phyloP scores from a whole-genome alignment of 768 basidiomycete species.

The Boletus subparvulus region DNA sequence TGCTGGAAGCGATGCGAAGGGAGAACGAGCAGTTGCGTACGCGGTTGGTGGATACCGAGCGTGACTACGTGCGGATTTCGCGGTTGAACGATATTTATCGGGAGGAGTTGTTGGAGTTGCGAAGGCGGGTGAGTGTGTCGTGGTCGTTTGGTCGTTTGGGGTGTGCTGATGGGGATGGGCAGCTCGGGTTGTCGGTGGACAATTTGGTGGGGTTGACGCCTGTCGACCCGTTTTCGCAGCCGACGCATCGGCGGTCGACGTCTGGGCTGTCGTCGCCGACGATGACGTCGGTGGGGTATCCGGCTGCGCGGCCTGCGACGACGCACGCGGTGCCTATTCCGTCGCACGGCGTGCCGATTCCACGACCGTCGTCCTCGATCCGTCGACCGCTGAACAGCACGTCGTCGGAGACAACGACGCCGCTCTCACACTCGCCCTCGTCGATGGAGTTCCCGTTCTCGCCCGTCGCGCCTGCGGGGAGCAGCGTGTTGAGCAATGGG shows the following conservation, averaged over 20 bases:
- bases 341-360: conserved; percentile 66
- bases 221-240: conserved; percentile 67
- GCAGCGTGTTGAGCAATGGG: conserved; percentile 30
- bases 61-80: conserved; percentile 71
- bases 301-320: conserved; percentile 27
- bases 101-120: conserved; percentile 78
- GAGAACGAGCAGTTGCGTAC: conserved; percentile 77
- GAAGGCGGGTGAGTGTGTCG: conserved; percentile 58
- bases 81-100: conserved; percentile 81
- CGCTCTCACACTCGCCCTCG: conserved; percentile 64
- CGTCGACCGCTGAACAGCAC: conserved; percentile 50
- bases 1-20: conserved; percentile 72
- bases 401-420: conserved; percentile 59
- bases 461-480: conserved; percentile 42
- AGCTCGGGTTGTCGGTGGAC: conserved; percentile 49
- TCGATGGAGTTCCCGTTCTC: conserved; percentile 69
- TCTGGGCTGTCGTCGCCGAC: conserved; percentile 37
- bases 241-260: conserved; percentile 58
- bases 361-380: conserved; percentile 64
- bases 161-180: neutral
- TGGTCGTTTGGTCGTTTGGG: no score
- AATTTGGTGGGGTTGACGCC: conserved; percentile 72
- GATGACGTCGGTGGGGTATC: conserved; percentile 23
- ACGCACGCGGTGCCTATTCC: conserved; percentile 72
- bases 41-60: conserved; percentile 69